Conservation (phyloP, 441 rosid species). For the Erysimum pusillum region DNA sequence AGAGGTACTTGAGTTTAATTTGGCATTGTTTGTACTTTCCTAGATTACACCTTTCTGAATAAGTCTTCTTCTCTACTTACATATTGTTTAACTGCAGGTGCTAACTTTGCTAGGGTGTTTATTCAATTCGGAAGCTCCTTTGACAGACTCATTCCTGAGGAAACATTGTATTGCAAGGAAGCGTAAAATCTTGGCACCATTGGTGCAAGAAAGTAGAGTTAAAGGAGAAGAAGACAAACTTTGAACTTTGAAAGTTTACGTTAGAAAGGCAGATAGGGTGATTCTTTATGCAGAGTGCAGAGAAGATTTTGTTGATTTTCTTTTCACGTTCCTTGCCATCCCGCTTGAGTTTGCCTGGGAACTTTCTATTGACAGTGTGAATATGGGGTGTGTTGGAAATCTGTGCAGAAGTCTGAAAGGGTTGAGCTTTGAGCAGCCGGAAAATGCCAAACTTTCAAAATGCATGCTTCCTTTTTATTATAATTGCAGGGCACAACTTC, state of each 20-base stretch:
- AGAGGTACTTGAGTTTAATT: constrained; percentile 17
- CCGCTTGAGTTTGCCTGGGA: constrained; percentile 33
- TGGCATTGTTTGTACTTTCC: not conserved
- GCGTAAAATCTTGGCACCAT: not conserved
- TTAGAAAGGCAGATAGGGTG: constrained; percentile 4
- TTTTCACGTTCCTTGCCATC: constrained; percentile 32
- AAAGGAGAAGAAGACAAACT: not conserved
- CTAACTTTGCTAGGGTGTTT: constrained; percentile 22
- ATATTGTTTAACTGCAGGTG: constrained; percentile 2
- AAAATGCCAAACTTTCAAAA: not conserved
- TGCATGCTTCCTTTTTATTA: constrained; percentile 32
- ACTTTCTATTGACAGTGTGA: constrained; percentile 1
- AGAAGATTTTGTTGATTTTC: constrained; percentile 39
- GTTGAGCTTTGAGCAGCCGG: constrained; percentile 12
- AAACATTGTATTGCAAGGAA: constrained; percentile 18
- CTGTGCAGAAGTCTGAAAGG: constrained; percentile 24
- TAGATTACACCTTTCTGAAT: not conserved
- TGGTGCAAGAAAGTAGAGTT: not conserved
- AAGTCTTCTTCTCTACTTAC: not conserved
- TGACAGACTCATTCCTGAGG: constrained; percentile 40
- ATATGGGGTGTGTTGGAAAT: constrained; percentile 26
- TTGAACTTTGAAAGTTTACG: constrained; percentile 2
- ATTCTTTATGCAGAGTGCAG: constrained; percentile 37
- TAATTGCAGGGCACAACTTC: not conserved
- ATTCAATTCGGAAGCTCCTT: constrained; percentile 37